Base-by-base conservation (phyloP, 441 rosid species). In the Aquilaria agallochum region DNA sequence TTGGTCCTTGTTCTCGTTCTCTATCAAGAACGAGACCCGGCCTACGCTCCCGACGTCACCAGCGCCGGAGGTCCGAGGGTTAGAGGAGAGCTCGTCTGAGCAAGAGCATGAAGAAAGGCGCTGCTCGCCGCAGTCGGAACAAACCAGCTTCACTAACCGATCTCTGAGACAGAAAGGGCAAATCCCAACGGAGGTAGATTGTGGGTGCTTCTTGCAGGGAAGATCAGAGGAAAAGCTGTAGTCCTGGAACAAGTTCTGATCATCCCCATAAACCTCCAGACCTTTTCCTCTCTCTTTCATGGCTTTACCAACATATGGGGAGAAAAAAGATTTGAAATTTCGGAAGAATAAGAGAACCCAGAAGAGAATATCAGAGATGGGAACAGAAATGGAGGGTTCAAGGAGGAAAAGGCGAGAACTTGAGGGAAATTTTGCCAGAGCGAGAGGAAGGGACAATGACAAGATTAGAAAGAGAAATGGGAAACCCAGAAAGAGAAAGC, bases 61-160 rank as follows among this genome's bases (percentile, higher is more conserved):
- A 32, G 78, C 52, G 84, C 83, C 74, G 1, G 93, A 87, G 46
- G 69, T 77, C 4, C 85, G 87, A 48, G 69, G 51, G 53, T 82
- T 79, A 56, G 93, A 80, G 32, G 94, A 85, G 67, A 67, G 75
- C 76, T 78, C 42, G 4, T 36, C 83, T 8, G 97, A 92, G 81
- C 97, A 95, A 10, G 97, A 92, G 42, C 97, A 95, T 11, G 97
- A 94, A 44, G 99, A 95, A 36, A 89, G 83, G 14, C 99, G 74
- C 51, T 92, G 99, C 59, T 92, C 99, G 5, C 99, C 97, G 52
- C 99, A 95, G 60, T 92, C 96, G 0, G 98, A 86, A 56, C 99
- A 95, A 0, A 95, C 96, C 65, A 95, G 80, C 61, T 73, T 86
- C 32, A 85, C 70, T 59, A 95, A 75, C 30, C 99, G 94, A 67